Conservation (phyloP, 2,329 filamentous ascomycete species). For the Lecanicillium sp. region DNA sequence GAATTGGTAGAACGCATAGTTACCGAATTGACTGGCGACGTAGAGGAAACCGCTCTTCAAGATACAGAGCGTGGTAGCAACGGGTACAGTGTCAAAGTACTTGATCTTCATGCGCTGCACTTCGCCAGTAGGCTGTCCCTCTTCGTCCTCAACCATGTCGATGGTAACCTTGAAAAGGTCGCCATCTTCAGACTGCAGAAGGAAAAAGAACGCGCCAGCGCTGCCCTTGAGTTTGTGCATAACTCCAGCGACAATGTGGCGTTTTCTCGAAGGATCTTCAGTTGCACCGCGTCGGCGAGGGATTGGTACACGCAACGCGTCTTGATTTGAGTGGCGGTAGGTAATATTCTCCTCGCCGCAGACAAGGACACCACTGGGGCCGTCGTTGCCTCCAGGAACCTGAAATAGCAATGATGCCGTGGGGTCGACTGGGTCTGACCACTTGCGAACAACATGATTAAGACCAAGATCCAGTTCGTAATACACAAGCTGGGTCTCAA, state of each 20-base stretch:
- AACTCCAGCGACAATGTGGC: constrained; percentile 81
- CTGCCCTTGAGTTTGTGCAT: constrained; percentile 90
- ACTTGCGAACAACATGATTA: constrained; percentile 95
- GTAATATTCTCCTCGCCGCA: constrained; percentile 93
- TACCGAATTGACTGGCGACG: constrained; percentile 84
- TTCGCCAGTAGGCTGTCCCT: constrained; percentile 72
- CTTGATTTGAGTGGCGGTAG: constrained; percentile 94
- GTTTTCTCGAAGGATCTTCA: constrained; percentile 87
- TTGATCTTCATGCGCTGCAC: constrained; percentile 85
- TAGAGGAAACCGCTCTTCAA: constrained; percentile 95
- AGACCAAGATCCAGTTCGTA: constrained; percentile 95
- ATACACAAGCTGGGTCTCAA: constrained; percentile 90
- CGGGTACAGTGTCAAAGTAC: constrained; percentile 93
- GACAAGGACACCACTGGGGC: constrained; percentile 89
- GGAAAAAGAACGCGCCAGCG: constrained; percentile 88
- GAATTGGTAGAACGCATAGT: constrained; percentile 94
- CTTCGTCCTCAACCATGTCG: constrained; percentile 78
- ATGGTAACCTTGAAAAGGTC: constrained; percentile 96
- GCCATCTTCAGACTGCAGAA: constrained; percentile 94
- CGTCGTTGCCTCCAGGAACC: constrained; percentile 88
- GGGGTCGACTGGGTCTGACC: constrained; percentile 89
- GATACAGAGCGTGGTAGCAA: constrained; percentile 83
- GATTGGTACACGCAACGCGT: constrained; percentile 81
- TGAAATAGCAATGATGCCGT: constrained; percentile 88
- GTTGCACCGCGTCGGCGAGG: constrained; percentile 80